A percentile compares a stretch with the other conserved stretches of the same genome.
Evolutionary conservation across 2,329 filamentous ascomycete genomes (phyloP).

Genomic region (Fusarium longipes): DNA sequence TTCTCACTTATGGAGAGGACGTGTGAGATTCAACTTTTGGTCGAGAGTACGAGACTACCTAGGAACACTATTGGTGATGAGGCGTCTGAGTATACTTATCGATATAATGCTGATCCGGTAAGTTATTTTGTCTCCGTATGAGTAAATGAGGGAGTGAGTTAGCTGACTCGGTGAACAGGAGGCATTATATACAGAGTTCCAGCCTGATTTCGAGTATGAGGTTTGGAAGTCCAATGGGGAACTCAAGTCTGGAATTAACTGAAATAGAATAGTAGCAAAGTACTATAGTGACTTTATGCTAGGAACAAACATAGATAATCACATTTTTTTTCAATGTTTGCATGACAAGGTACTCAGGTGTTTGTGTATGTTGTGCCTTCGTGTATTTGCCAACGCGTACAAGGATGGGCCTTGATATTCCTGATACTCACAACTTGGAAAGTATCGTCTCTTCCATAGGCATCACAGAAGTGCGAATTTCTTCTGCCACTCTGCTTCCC

Average conservation of each 20-base stretch:
- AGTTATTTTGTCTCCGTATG: not conserved
- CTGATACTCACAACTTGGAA: not conserved
- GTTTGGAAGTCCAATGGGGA: constrained; percentile 48
- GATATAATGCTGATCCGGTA: constrained; percentile 49
- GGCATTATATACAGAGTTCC: constrained; percentile 51
- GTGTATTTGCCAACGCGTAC: too few relatives aligned
- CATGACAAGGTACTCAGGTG: too few relatives aligned
- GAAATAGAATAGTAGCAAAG: not conserved
- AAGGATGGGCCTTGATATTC: too few relatives aligned
- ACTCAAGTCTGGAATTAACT: constrained; percentile 29
- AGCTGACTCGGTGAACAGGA: constrained; percentile 35
- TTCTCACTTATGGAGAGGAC: constrained; percentile 56
- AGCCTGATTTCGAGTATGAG: constrained; percentile 51
- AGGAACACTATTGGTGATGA: constrained; percentile 52
- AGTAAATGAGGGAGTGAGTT: fast-evolving
- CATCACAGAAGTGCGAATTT: not conserved
- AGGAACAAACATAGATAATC: not conserved
- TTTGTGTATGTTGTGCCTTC: too few relatives aligned
- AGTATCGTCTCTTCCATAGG: not conserved
- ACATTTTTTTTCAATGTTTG: too few relatives aligned
- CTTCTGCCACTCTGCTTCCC: not conserved
- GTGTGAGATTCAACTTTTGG: constrained; percentile 51
- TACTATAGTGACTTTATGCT: not conserved
- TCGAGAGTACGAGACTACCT: constrained; percentile 44
- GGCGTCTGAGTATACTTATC: constrained; percentile 55